Base-by-base conservation (phyloP, 2,329 filamentous ascomycete genomes). In the Xylariales sp. region DNA sequence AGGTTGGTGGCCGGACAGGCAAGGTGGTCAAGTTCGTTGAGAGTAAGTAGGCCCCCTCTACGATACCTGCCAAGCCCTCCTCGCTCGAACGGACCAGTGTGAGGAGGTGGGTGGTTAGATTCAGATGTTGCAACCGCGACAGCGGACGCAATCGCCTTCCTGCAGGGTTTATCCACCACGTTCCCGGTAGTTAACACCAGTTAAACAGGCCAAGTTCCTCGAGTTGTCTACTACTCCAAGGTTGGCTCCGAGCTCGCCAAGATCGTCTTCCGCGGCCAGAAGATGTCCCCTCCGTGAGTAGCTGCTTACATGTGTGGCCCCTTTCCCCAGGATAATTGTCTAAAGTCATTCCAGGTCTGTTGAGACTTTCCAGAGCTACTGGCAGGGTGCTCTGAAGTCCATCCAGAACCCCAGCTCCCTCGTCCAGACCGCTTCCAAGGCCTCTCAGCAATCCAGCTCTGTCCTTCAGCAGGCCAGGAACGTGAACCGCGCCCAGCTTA, bases 271-370 rank as follows among this genome's bases (percentile, higher is more conserved):
- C 79, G 81, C 56, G 83, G 81, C 64, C 89, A 91, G 69, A 87
- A 85, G 72, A 96, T 98, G 89, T 73, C 76, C 60, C 89, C 88
- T 69, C 93, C 93, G 93, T 98, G 85, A 81, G 90, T 73, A 29
- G n/a, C 14, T 30, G 27, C 37, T 33, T 15, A 6, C 25, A 17
- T 20, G 30, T n/a, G n/a, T n/a, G n/a, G n/a, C n/a, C n/a, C n/a
- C n/a, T n/a, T n/a, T n/a, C n/a, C n/a, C n/a, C n/a, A n/a, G n/a
- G n/a, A n/a, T n/a, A n/a, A n/a, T n/a, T n/a, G n/a, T n/a, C n/a
- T n/a, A n/a, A n/a, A n/a, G n/a, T n/a, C n/a, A n/a, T n/a, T 38
- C 35, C 58, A 95, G 90, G 49, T 83, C 83, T 55, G 45, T 87
- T 50, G 74, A 82, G 59, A 88, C 87, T 49, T 88, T 97, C 76